A percentile compares a stretch with the other conserved stretches of the same genome.
phyloP scores from a whole-genome alignment of 192 early-diverging fungal species.

The Coemansia sp. region DNA sequence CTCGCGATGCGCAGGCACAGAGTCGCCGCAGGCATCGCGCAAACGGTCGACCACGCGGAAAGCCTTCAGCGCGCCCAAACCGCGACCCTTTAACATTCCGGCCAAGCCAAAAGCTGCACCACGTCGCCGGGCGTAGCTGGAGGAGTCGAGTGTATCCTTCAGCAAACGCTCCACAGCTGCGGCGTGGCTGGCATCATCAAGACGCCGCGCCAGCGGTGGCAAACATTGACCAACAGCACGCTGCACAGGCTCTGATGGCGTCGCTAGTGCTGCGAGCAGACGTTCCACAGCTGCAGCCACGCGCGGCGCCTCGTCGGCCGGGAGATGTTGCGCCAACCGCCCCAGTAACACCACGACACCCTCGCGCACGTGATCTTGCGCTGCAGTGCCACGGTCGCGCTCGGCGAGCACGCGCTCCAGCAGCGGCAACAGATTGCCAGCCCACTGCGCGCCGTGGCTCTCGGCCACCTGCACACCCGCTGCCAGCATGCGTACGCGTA shows the following conservation, averaged over 20 bases:
- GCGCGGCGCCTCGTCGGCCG: constrained; percentile 60
- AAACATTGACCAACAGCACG: constrained; percentile 91
- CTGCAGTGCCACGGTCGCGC: constrained; percentile 67
- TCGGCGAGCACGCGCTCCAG: constrained; percentile 77
- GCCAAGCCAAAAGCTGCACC: constrained; percentile 96
- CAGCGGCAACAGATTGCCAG: constrained; percentile 66
- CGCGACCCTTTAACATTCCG: constrained; percentile 88
- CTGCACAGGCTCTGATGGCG: constrained; percentile 94
- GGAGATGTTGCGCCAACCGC: constrained; percentile 84
- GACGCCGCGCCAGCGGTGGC: constrained; percentile 81
- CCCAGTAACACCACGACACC: constrained; percentile 91
- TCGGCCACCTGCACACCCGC: constrained; percentile 80
- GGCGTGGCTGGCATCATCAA: constrained; percentile 59
- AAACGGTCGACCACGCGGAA: constrained; percentile 76
- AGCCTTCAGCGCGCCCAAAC: constrained; percentile 83
- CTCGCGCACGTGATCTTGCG: constrained; percentile 86
- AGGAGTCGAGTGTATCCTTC: constrained; percentile 65
- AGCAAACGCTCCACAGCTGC: constrained; percentile 64
- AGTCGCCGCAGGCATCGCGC: constrained; percentile 62
- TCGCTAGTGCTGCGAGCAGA: constrained; percentile 84
- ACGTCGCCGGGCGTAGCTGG: constrained; percentile 82
- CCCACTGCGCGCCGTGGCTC: constrained; percentile 65
- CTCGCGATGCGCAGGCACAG: constrained; percentile 75
- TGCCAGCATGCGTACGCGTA: constrained; percentile 80
- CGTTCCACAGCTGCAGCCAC: constrained; percentile 82